Evolutionary conservation across 192 early-diverging fungal genomes (phyloP).

Genomic region (Lunasporangiospora selenospora): DNA sequence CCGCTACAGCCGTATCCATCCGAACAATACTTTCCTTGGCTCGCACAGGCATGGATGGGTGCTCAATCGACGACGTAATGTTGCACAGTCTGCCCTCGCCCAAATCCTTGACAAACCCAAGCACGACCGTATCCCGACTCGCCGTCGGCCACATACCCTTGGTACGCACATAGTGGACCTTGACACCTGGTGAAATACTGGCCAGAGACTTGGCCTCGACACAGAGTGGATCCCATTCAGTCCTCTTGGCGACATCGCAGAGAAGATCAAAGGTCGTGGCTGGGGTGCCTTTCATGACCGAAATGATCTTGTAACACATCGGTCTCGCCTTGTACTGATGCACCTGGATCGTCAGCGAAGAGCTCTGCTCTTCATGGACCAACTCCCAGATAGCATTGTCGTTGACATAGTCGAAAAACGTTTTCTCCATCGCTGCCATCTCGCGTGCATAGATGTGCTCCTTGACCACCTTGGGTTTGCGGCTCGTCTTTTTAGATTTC

Average conservation of each 20-base stretch:
- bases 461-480: background rate
- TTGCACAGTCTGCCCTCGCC: slow-evolving; percentile 23
- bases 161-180: slow-evolving; percentile 38
- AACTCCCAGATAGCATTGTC: slow-evolving; percentile 41
- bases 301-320: slow-evolving; percentile 46
- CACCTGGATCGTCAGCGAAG: slow-evolving; percentile 34
- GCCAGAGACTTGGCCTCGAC: slow-evolving; percentile 27
- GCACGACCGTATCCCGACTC: slow-evolving; percentile 25
- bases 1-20: slow-evolving; percentile 42
- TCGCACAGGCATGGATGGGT: slow-evolving; percentile 30
- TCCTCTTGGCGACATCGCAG: slow-evolving; percentile 19
- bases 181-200: slow-evolving; percentile 16
- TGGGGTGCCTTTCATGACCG: slow-evolving; percentile 37
- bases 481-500: slow-evolving; percentile 1
- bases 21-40: slow-evolving; percentile 34
- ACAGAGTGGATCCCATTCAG: slow-evolving; percentile 44
- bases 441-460: slow-evolving; percentile 14
- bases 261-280: slow-evolving; percentile 39
- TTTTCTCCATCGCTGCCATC: slow-evolving; percentile 33
- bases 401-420: slow-evolving; percentile 30
- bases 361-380: slow-evolving; percentile 38
- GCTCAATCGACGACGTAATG: slow-evolving; percentile 36
- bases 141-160: slow-evolving; percentile 44
- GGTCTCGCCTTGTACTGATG: slow-evolving; percentile 33
- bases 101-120: slow-evolving; percentile 36